Evolutionary conservation across 306 rosid species (phyloP).

Genomic region (Quercus berberidifolia): DNA sequence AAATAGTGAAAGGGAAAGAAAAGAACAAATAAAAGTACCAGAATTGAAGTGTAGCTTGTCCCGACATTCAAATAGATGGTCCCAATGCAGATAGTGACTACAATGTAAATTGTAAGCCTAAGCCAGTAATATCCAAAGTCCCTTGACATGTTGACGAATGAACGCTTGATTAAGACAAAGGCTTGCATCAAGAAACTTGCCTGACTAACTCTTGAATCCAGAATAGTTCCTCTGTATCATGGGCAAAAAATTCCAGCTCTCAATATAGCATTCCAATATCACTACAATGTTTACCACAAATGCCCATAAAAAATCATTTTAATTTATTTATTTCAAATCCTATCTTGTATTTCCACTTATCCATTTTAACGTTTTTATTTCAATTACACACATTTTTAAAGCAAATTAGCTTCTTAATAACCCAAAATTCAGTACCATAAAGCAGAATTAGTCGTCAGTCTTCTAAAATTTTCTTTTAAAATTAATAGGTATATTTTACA

Average conservation of each 20-base stretch:
- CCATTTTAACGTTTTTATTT: no score
- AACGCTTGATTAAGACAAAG: constrained; percentile 73
- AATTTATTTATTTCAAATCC: no score
- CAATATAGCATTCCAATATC: background rate
- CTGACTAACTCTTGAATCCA: constrained; percentile 91
- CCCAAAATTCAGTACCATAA: no score
- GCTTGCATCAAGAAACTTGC: constrained; percentile 91
- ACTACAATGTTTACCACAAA: background rate
- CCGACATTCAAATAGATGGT: constrained; percentile 84
- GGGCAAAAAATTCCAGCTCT: background rate
- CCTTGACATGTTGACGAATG: constrained; percentile 94
- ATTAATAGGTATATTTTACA: no score
- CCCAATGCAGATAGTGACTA: constrained; percentile 88
- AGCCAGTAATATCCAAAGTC: constrained; percentile 99
- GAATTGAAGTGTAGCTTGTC: constrained; percentile 79
- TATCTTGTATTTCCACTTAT: no score
- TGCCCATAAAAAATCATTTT: background rate
- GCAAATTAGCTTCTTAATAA: no score
- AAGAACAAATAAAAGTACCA: constrained; percentile 43
- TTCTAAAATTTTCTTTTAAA: no score
- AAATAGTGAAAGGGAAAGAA: background rate
- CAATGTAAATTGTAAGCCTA: constrained; percentile 86
- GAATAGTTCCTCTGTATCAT: constrained; percentile 78
- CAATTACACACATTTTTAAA: no score
- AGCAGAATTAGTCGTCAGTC: no score